Evolutionary conservation across 2,329 filamentous ascomycete species (phyloP).

Genomic region (Aschersonia sp.): DNA sequence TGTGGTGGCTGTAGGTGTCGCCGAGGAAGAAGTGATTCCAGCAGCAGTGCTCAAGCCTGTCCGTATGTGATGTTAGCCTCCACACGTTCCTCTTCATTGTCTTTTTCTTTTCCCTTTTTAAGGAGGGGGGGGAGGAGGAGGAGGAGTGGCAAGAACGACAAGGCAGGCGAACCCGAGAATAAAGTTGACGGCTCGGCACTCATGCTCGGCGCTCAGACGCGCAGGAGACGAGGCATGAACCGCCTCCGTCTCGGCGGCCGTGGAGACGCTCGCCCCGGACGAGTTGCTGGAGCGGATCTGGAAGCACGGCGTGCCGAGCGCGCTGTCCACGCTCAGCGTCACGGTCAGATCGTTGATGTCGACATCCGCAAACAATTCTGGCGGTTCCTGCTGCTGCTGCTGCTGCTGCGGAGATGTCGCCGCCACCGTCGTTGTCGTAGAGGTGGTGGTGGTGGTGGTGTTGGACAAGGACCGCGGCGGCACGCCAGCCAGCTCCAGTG

Average conservation of each 20-base stretch:
- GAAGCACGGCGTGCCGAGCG: conserved; percentile 27
- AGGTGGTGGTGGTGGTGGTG: no score
- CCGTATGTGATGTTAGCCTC: background rate
- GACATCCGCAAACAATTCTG: conserved; percentile 18
- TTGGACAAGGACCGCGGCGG: conserved; percentile 1
- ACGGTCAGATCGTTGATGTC: conserved; percentile 23
- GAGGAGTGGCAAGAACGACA: background rate
- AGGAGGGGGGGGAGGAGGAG: background rate
- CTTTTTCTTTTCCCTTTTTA: background rate
- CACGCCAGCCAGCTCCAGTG: conserved; percentile 14
- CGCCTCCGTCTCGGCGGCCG: conserved; percentile 4
- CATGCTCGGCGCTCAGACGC: conserved; percentile 20
- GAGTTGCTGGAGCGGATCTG: conserved; percentile 18
- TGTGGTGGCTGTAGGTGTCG: conserved; percentile 9
- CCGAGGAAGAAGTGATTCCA: conserved; percentile 32
- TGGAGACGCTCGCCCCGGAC: background rate
- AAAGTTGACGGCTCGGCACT: conserved; percentile 34
- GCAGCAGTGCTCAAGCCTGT: conserved; percentile 36
- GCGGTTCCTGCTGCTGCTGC: conserved; percentile 1
- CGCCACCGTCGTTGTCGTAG: background rate
- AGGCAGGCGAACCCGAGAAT: conserved; percentile 31
- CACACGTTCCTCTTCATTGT: no score
- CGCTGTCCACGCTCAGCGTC: conserved; percentile 25
- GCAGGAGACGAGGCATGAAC: background rate
- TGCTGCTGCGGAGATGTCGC: background rate